Conservation (phyloP, 352 stramenopile species). For the Globisporangium solare region DNA sequence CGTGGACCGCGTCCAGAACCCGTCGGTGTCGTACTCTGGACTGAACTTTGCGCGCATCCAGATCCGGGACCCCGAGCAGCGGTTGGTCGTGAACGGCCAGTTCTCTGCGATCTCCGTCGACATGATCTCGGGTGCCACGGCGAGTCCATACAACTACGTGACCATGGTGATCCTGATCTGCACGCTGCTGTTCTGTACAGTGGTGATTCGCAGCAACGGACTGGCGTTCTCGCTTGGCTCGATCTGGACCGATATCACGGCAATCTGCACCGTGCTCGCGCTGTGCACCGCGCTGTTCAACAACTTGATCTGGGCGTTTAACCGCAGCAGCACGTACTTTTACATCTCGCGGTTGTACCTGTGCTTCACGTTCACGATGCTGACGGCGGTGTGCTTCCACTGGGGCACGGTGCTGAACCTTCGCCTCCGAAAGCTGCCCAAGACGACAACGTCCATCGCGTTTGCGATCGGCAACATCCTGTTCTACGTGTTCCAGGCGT, state of each 20-base stretch:
- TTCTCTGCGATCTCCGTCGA: constrained; percentile 79
- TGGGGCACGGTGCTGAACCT: constrained; percentile 83
- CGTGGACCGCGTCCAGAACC: constrained; percentile 73
- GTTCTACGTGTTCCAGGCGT: constrained; percentile 80
- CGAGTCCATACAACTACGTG: constrained; percentile 87
- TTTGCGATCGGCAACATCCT: constrained; percentile 70
- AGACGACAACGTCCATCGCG: constrained; percentile 52
- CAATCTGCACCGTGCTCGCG: constrained; percentile 76
- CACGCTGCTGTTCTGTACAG: constrained; percentile 73
- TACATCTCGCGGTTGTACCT: constrained; percentile 76
- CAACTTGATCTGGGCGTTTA: constrained; percentile 81
- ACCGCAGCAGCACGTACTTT: constrained; percentile 66
- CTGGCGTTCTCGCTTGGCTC: constrained; percentile 79
- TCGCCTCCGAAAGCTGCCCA: constrained; percentile 68
- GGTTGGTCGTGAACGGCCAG: constrained; percentile 48
- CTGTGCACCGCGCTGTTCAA: constrained; percentile 73
- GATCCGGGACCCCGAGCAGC: constrained; percentile 43
- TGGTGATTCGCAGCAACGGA: constrained; percentile 80
- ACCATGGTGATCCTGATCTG: constrained; percentile 83
- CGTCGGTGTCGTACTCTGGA: constrained; percentile 59
- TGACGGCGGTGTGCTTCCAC: constrained; percentile 84
- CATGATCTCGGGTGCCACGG: constrained; percentile 44
- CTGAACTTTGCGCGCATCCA: constrained; percentile 58
- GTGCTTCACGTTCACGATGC: constrained; percentile 88
- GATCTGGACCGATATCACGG: constrained; percentile 85